These are phyloP conservation scores for Pseudogymnoascus sp. DNA, from an alignment of 2,329 filamentous ascomycete species.

Conservation along the genomic window DNA sequence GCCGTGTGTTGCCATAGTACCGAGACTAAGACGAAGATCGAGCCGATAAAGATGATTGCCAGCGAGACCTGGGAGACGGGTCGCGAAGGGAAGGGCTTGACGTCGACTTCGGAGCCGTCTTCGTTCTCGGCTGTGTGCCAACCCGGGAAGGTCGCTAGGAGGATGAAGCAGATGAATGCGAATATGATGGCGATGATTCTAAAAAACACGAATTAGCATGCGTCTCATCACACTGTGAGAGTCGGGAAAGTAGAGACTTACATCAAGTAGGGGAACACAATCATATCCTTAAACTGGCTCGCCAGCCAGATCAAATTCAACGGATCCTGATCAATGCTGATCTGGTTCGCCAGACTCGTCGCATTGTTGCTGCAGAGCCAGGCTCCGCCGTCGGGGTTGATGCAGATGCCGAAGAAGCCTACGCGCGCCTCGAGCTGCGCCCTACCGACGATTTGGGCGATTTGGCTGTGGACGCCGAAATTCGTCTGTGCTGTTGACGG, in stretches of 20 bases:
- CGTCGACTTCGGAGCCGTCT: constrained; percentile 73
- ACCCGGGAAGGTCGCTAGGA: constrained; percentile 92
- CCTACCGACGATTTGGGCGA: constrained; percentile 79
- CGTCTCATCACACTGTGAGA: not conserved
- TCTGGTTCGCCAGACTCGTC: constrained; percentile 80
- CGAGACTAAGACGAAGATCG: constrained; percentile 64
- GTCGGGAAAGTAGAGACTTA: constrained; percentile 39
- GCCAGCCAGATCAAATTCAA: constrained; percentile 97
- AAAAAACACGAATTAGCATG: not conserved
- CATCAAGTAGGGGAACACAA: constrained; percentile 96
- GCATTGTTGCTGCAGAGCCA: constrained; percentile 98
- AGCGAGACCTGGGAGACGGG: constrained; percentile 88
- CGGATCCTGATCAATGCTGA: constrained; percentile 86
- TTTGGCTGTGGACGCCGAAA: constrained; percentile 75
- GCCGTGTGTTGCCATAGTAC: constrained; percentile 90
- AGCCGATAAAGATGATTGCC: constrained; percentile 77
- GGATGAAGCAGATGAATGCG: constrained; percentile 88
- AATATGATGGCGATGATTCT: constrained; percentile 97
- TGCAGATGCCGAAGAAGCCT: constrained; percentile 96
- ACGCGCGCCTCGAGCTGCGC: constrained; percentile 84
- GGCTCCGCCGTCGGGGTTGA: constrained; percentile 80
- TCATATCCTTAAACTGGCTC: constrained; percentile 94
- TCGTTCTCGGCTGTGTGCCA: constrained; percentile 90
- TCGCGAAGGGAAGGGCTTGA: constrained; percentile 88
- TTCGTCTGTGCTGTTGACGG: constrained; percentile 85